Base-by-base conservation (phyloP, 1,284 basidiomycete species). In the Spongiforma sp. region DNA sequence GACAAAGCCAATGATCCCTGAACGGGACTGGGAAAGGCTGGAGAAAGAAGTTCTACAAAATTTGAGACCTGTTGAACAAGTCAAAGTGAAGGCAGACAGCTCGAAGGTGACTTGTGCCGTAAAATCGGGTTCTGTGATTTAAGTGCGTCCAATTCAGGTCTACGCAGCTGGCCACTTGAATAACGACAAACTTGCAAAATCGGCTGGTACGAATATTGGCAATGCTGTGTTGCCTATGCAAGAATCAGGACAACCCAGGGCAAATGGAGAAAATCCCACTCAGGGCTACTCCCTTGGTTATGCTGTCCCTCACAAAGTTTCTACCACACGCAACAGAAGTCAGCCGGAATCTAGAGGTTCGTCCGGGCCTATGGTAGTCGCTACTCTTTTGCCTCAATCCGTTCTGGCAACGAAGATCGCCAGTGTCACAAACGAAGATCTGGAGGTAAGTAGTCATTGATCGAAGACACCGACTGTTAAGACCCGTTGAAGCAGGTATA, bases 21-120 rank as follows among this genome's bases (percentile, higher is more conserved):
- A 92, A 53, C 79, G 81, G 39, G 82, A 91, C 67, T 93, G 90
- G 90, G 78, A 72, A 34, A 48, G 28, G 34, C 60, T 75, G 26
- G 75, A 74, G 59, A 55, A 60, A 50, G 30, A 64, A 1, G 63
- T 58, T 21, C 54, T 73, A 43, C 59, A 63, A 52, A 60, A 34
- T 52, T 63, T 71, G 52, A 36, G 57, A 21, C 59, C 61, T n/a
- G 62, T 53, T 28, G 32, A 54, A 46, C 61, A 58, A 12, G 14
- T 57, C 43, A 52, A 50, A 21, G 39, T 33, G 5, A 37, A 46
- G n/a, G 56, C 62, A 8, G 64, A 63, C n/a, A 52, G 73, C 36
- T 55, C 66, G 14, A 57, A 73, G 74, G 72, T 73, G 46, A 72
- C 56, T 59, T 10, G 53, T 59, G 21, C n/a, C 17, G 32, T 62